Evolutionary conservation across 805 yeast species (phyloP).

Genomic region (Pichia exigua): DNA sequence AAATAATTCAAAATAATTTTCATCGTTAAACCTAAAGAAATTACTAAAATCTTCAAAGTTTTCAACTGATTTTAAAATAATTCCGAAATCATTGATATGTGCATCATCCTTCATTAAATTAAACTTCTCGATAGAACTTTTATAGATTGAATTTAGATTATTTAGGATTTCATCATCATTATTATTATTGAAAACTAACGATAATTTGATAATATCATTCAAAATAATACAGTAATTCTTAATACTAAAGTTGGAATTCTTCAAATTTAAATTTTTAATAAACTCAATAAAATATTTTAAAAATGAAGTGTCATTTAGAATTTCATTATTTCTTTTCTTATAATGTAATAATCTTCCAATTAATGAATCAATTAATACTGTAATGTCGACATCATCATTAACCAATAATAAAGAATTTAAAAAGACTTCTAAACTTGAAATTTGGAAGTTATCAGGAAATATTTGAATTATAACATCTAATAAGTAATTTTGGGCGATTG

Average conservation of each 20-base stretch:
- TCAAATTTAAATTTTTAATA: constrained; percentile 44
- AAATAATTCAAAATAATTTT: constrained; percentile 45
- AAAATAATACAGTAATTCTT: constrained; percentile 58
- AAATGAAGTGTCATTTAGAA: constrained; percentile 25
- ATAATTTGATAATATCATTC: constrained; percentile 56
- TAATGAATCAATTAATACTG: constrained; percentile 59
- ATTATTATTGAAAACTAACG: constrained; percentile 40
- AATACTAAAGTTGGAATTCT: constrained; percentile 58
- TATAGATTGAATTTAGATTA: constrained; percentile 54
- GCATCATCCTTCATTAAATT: constrained; percentile 28
- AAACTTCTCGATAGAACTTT: constrained; percentile 40
- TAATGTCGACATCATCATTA: constrained; percentile 62
- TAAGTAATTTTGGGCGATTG: constrained; percentile 85
- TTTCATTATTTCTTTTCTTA: constrained; percentile 33
- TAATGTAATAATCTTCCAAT: constrained; percentile 62
- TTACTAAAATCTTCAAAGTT: constrained; percentile 31
- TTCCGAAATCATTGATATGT: constrained; percentile 9
- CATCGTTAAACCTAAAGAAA: constrained; percentile 33
- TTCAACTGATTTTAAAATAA: constrained; percentile 40
- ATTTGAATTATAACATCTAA: constrained; percentile 89
- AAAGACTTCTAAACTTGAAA: constrained; percentile 60
- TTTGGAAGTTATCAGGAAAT: constrained; percentile 88
- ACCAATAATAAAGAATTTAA: constrained; percentile 59
- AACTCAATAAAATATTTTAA: constrained; percentile 65
- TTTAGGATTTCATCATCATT: constrained; percentile 49